Base-by-base conservation (phyloP, 257 asterid genomes). In the Solanum piurae region DNA sequence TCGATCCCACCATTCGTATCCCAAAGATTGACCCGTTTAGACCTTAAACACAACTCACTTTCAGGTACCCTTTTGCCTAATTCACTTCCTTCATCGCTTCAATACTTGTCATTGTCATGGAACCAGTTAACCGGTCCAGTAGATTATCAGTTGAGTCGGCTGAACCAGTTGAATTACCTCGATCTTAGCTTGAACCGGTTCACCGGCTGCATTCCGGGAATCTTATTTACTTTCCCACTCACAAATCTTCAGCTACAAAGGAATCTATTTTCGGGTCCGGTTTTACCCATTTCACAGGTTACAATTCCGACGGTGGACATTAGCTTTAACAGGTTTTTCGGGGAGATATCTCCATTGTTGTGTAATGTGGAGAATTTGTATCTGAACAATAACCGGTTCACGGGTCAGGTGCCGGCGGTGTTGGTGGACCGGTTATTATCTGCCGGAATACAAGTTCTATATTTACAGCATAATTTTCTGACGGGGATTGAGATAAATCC, bases 301-400 rank as follows among this genome's bases (percentile, higher is more conserved):
- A 33, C 49, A 3, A 97, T 96, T 76, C 93, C 93, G 20, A 93
- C 96, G 55, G 95, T 97, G 16, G 99, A 97, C 86, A 95, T 97
- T 34, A 97, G 99, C 88, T 95, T 84, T 87, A 97, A 97, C 92
- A 94, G 97, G 23, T 85, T 97, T 6, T 94, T 91, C 3, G 99
- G 99, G 4, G 93, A 91, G 75, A 91, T 97, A 44, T 95, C 99
- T 1, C 98, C 99, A 0, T 66, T 94, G 86, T 90, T 97, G 31
- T 89, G 98, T 9, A 92, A 97, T 88, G 99, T 95, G 27, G 93
- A 94, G 91, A 94, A 90, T 75, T 90, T 97, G 5, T 97, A 94
- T 40, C 92, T 97, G 80, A 96, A 97, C 49, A 96, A 97, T 83
- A 97, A 97, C 96, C 98, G 98, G 94, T 96, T 97, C 93, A 87